phyloP scores from a whole-genome alignment of 2,329 filamentous ascomycete species.

The Botrytis elliptica region DNA sequence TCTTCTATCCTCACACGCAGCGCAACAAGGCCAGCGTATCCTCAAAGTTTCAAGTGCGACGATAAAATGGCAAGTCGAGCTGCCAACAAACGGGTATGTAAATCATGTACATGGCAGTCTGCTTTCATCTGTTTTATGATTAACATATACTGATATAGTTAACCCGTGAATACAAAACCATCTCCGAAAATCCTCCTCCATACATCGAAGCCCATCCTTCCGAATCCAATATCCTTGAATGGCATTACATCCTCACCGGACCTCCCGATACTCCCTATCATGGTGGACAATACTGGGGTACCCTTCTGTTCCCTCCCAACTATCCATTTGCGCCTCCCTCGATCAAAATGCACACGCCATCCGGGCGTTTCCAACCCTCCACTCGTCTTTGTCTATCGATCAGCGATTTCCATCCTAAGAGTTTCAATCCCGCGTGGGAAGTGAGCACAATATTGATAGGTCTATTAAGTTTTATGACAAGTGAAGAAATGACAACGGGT shows the following conservation, averaged over 20 bases:
- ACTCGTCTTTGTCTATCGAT: constrained; percentile 93
- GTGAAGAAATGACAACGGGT: constrained; percentile 97
- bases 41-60: constrained; percentile 28
- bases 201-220: constrained; percentile 89
- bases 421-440: constrained; percentile 98
- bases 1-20: background rate
- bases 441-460: constrained; percentile 95
- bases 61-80: constrained; percentile 66
- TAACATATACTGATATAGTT: constrained; percentile 43
- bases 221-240: constrained; percentile 88
- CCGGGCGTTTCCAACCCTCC: constrained; percentile 89
- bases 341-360: constrained; percentile 98
- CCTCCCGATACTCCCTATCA: constrained; percentile 93
- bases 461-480: constrained; percentile 95
- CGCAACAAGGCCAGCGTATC: constrained; percentile 10
- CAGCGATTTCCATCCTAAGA: constrained; percentile 95
- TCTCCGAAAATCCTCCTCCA: constrained; percentile 75
- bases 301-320: constrained; percentile 89
- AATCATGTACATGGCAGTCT: background rate
- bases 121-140: background rate
- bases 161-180: constrained; percentile 62
- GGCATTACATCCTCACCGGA: constrained; percentile 94
- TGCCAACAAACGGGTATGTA: constrained; percentile 64
- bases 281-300: constrained; percentile 97
- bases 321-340: constrained; percentile 97